Conservation (phyloP, 2,329 filamentous ascomycete species). For the Boeremia exigua region DNA sequence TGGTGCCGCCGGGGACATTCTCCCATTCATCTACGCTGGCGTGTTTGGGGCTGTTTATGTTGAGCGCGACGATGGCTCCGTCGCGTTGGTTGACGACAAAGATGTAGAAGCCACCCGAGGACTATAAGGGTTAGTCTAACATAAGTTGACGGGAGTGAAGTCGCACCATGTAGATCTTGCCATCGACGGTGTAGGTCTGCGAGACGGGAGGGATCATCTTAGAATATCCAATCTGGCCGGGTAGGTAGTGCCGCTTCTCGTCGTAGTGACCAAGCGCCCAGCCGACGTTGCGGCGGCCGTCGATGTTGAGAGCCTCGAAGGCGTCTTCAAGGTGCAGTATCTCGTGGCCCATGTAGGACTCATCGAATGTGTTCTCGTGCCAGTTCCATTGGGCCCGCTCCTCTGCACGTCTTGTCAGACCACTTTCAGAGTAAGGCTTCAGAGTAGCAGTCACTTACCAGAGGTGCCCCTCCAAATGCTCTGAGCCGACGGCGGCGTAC, state of each 20-base stretch:
- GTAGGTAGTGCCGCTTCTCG: background rate
- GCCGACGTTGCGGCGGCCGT: slow-evolving; percentile 6
- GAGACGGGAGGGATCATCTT: background rate
- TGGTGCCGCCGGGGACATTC: slow-evolving; percentile 13
- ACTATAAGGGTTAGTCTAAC: slow-evolving; percentile 6
- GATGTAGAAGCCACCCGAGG: slow-evolving; percentile 21
- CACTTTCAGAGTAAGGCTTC: background rate
- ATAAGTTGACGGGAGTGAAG: too few relatives aligned
- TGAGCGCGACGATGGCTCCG: slow-evolving; percentile 19
- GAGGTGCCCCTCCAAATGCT: slow-evolving; percentile 4
- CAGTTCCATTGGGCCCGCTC: slow-evolving; percentile 21
- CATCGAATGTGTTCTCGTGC: slow-evolving; percentile 11
- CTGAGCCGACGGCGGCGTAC: slow-evolving; percentile 8
- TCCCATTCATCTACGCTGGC: slow-evolving; percentile 2
- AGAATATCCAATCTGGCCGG: background rate
- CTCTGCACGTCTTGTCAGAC: background rate
- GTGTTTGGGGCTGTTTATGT: slow-evolving; percentile 16
- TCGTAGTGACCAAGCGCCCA: slow-evolving; percentile 17
- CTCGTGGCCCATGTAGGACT: slow-evolving; percentile 8
- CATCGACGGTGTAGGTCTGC: slow-evolving; percentile 1
- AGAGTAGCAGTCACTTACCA: background rate
- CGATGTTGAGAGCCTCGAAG: slow-evolving; percentile 6
- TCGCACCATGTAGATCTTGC: slow-evolving; percentile 1
- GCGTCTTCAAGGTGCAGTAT: slow-evolving; percentile 4
- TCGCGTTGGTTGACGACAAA: slow-evolving; percentile 23